A percentile compares a stretch with the other conserved stretches of the same genome.
phyloP scores from a whole-genome alignment of 805 yeast species.

The Spathaspora sp. region DNA sequence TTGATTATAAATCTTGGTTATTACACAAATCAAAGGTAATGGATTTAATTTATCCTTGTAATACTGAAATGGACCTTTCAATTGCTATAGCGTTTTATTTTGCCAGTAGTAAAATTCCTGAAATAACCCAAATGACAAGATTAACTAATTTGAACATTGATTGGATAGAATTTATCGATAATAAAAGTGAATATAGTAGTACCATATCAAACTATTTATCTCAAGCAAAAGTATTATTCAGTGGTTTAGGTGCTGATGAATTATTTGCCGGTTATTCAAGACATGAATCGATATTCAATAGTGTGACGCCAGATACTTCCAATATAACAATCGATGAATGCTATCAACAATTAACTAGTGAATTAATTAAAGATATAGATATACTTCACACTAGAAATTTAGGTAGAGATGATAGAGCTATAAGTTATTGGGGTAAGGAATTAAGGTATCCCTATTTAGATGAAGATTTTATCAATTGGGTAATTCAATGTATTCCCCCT shows the following conservation, averaged over 20 bases:
- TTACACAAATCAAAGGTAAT: constrained; percentile 48
- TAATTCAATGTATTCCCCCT: constrained; percentile 47
- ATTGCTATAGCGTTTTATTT: constrained; percentile 94
- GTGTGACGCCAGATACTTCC: constrained; percentile 12
- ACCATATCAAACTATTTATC: constrained; percentile 38
- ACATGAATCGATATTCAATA: constrained; percentile 54
- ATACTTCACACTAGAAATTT: constrained; percentile 77
- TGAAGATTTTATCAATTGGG: constrained; percentile 50
- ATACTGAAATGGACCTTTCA: constrained; percentile 92
- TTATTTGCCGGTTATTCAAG: constrained; percentile 93
- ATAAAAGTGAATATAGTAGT: constrained; percentile 6
- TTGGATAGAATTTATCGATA: constrained; percentile 16
- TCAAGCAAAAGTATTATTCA: constrained; percentile 65
- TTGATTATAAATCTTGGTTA: constrained; percentile 65
- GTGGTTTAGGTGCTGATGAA: constrained; percentile 98
- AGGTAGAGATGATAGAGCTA: constrained; percentile 89
- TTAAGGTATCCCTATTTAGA: constrained; percentile 85
- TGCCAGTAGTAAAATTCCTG: constrained; percentile 40
- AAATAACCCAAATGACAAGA: constrained; percentile 25
- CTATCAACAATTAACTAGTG: constrained; percentile 46
- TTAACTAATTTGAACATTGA: constrained; percentile 11
- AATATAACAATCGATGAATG: constrained; percentile 14
- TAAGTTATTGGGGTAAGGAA: constrained; percentile 84
- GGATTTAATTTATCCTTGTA: constrained; percentile 73
- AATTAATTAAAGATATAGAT: constrained; percentile 66